Percentiles rank a stretch among this genome's conserved stretches.
Conservation (phyloP, 805 yeast genomes). For the Saccharomyces kudriavzevii region DNA sequence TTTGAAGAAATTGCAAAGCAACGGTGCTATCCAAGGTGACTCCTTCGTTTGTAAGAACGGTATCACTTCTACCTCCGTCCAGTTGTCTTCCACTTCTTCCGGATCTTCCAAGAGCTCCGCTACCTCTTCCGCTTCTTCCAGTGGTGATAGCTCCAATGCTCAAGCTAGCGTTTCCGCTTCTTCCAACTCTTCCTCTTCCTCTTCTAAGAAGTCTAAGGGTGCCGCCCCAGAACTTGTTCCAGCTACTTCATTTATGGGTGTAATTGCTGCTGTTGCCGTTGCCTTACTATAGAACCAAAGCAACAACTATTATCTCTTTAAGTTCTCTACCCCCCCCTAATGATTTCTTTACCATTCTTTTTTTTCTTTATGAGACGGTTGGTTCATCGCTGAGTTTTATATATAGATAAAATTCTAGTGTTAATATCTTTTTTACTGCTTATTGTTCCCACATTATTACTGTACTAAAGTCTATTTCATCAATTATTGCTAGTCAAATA, state of each 20-base stretch:
- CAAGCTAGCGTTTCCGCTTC: neutral
- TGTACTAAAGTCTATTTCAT: neutral
- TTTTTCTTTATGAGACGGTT: neutral
- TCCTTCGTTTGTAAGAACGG: conserved; percentile 68
- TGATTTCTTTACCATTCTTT: conserved; percentile 1
- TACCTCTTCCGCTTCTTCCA: conserved; percentile 31
- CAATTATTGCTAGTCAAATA: neutral
- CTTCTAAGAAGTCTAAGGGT: conserved; percentile 25
- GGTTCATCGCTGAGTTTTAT: neutral
- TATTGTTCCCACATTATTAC: neutral
- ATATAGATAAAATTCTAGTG: neutral
- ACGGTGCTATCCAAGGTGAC: conserved; percentile 88
- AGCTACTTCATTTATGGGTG: conserved; percentile 40
- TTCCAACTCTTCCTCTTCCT: conserved; percentile 6
- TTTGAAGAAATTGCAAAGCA: conserved; percentile 62
- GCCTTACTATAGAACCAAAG: conserved; percentile 39
- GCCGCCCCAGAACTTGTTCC: conserved; percentile 29
- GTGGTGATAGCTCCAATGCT: conserved; percentile 34
- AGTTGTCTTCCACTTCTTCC: conserved; percentile 26
- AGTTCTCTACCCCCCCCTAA: neutral
- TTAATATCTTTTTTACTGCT: neutral
- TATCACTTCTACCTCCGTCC: conserved; percentile 40
- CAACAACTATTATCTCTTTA: neutral
- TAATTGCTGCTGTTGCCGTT: conserved; percentile 42
- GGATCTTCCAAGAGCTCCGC: conserved; percentile 22